phyloP scores from a whole-genome alignment of 495 filamentous ascomycete genomes.

The Penicillium turbatum region DNA sequence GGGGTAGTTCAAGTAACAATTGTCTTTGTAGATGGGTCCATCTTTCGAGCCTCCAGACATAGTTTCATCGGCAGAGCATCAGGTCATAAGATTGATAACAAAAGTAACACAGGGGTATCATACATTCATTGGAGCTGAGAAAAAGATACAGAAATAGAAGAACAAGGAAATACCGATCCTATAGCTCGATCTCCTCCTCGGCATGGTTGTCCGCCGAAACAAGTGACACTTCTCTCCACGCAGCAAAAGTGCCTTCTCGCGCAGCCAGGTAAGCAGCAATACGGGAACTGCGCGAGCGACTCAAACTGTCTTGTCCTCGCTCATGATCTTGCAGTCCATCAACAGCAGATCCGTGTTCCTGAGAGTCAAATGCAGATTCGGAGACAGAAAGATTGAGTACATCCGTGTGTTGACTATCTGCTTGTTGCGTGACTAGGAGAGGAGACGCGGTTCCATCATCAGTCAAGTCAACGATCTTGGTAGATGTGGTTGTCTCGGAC shows the following conservation, averaged over 20 bases:
- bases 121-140: not conserved
- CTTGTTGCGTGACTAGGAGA: not conserved
- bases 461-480: not conserved
- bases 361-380: conserved; percentile 20
- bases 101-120: not conserved
- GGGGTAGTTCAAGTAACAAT: not conserved
- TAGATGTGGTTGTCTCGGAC: not conserved
- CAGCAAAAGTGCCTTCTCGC: conserved; percentile 30
- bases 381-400: conserved; percentile 13
- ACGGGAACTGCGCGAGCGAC: conserved; percentile 5
- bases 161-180: not conserved
- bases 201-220: conserved; percentile 48
- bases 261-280: conserved; percentile 39
- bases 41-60: not conserved
- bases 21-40: not conserved
- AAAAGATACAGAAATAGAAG: not conserved
- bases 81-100: not conserved
- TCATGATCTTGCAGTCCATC: not conserved
- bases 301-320: not conserved
- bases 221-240: conserved; percentile 43
- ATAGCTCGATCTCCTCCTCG: conserved; percentile 49
- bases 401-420: conserved; percentile 17
- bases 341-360: conserved; percentile 2
- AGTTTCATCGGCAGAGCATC: not conserved
- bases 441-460: not conserved